Conservation (phyloP, 495 filamentous ascomycete genomes). For the Aspergillus ostianus region DNA sequence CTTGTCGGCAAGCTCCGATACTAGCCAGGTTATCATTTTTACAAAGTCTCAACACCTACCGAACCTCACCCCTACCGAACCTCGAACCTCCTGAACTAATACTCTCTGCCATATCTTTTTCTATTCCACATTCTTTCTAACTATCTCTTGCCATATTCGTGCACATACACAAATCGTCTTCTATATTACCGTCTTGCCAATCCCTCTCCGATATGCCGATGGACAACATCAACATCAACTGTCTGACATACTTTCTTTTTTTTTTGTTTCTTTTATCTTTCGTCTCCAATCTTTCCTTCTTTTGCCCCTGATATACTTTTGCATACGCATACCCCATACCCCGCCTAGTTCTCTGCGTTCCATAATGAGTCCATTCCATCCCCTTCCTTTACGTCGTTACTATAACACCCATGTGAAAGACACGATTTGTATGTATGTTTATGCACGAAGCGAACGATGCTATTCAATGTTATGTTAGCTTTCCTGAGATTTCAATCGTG, state of each 20-base stretch:
- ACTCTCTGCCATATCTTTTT: neutral
- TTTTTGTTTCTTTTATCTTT: too few relatives aligned
- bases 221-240: neutral
- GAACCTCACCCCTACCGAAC: too few relatives aligned
- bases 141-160: neutral
- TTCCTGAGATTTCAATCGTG: neutral
- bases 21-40: slow-evolving; percentile 22
- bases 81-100: too few relatives aligned
- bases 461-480: neutral
- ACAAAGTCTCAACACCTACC: too few relatives aligned
- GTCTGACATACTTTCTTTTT: neutral
- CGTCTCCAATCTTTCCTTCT: neutral
- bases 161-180: neutral
- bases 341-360: neutral
- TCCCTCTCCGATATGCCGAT: neutral
- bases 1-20: slow-evolving; percentile 60
- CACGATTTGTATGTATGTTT: slow-evolving; percentile 5
- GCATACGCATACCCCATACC: slow-evolving; percentile 5
- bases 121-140: neutral
- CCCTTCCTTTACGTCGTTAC: neutral
- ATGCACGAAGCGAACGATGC: slow-evolving; percentile 2
- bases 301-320: neutral
- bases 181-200: neutral
- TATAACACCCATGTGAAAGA: neutral
- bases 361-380: neutral